Evolutionary conservation across 495 filamentous ascomycete species (phyloP), one percentile per base, ranked within the genome.

Genomic region (Usnea hakonensis): DNA sequence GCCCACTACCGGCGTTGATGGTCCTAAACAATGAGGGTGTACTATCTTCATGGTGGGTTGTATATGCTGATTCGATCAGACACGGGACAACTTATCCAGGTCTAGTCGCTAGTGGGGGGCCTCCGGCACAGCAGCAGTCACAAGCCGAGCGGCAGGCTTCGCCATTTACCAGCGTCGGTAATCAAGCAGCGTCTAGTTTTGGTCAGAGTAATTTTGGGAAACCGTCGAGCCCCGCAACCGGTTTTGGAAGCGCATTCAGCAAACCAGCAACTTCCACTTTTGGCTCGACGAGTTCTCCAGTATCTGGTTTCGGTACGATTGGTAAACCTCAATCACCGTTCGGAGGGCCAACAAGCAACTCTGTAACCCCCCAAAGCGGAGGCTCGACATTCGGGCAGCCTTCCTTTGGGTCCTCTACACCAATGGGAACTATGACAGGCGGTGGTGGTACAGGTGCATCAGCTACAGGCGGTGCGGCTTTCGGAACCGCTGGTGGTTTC

Each of bases 11-110:
- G 2, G 90, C 87, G 3, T 72, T 96, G 17, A 84, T 95, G 77
- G 81, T 92, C 37, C 79, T 99, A 5, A 97, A 94, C 63, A 84
- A 96, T 69, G 90, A 97, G 66, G 94, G 94, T 35, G 77, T 95
- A 13, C 77, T 99, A 10, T 81, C 80, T 28, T 78, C 86, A 23
- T 99, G 95, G 95, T 96, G 91, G 86, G 75, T 97, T 55, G 77
- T 97, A 41, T 96, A 97, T 70, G 82, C 86, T 40, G 91, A 96
- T 33, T 88, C 95, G 3, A 85, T 99, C 59, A 80, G 86, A 55
- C 78, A 85, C 66, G 83, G 85, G 0, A 81, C 83, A 16, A 81
- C 83, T 0, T 97, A 94, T 71, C 79, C 85, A 23, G 87, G 87
- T 4, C 76, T 96, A 54, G 76, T 77, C 57, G 77, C 79, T 61